Base-by-base conservation (phyloP, 164 flowering plant genomes). In the Piper betle region DNA sequence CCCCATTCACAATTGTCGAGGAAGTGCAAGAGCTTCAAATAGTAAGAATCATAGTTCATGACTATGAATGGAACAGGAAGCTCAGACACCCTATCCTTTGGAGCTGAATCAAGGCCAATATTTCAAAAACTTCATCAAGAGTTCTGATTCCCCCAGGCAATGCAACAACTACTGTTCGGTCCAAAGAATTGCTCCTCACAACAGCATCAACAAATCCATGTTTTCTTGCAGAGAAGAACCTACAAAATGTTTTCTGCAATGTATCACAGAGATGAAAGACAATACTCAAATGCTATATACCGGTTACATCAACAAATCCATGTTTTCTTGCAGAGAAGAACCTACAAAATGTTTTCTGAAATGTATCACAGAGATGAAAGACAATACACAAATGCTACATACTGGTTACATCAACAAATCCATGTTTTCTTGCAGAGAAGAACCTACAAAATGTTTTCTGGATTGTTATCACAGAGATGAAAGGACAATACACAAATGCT, bases 121-220 rank as follows among this genome's bases (percentile, higher is more conserved):
- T 82, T 81, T 93, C 96, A 70, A 89, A 93, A 54, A 83, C 68
- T 70, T 93, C 94, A 69, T 93, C 97, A 11, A 93, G 79, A 52
- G 97, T 90, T 48, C 99, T 96, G 69, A 86, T 74, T 41, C 99
- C 99, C 64, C 97, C 96, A 42, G 99, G 99, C 0, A 93, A 81
- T 50, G 85, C 86, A 65, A 93, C 69, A 7, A 93, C 80, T 10
- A 91, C 98, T 0, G 99, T 90, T 66, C 75, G 76, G 33, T 90
- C 97, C n/a, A 82, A 74, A 48, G 52, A 57, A 63, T 25, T 62
- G 52, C 43, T 75, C 66, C 97, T 74, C 56, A 90, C 84, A 3
- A 72, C 97, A 39, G 96, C 96, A 75, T 90, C 99, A 39, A 90
- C 96, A 58, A 88, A 69, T 3, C 96, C 97, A 57, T 93, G 99